Conservation (phyloP, 2,329 filamentous ascomycete genomes). For the Claviceps spartinae region DNA sequence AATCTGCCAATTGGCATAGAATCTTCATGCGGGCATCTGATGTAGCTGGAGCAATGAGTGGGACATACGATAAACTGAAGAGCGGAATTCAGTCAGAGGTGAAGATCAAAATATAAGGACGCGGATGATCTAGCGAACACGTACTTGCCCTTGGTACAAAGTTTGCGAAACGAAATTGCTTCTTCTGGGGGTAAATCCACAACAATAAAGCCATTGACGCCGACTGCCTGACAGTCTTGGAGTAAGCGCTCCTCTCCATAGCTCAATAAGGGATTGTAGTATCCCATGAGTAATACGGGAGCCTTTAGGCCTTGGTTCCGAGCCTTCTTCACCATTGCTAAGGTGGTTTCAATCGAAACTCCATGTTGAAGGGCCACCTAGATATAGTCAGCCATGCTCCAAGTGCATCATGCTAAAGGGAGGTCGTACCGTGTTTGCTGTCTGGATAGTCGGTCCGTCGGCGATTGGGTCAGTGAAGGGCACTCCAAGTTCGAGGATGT, state of each 20-base stretch:
- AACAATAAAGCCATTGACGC: conserved; percentile 92
- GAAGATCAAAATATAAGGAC: background rate
- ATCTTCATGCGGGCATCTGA: conserved; percentile 89
- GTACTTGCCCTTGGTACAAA: conserved; percentile 64
- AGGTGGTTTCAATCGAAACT: conserved; percentile 64
- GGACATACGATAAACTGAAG: conserved; percentile 74
- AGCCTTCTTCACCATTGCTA: conserved; percentile 74
- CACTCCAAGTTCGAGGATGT: conserved; percentile 89
- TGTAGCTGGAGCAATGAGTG: conserved; percentile 88
- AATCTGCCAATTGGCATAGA: conserved; percentile 91
- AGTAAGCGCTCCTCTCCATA: conserved; percentile 90
- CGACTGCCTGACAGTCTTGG: conserved; percentile 67
- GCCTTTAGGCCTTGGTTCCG: conserved; percentile 62
- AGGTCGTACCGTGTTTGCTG: conserved; percentile 62
- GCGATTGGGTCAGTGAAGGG: conserved; percentile 98
- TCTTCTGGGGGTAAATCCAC: conserved; percentile 94
- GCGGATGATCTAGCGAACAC: conserved; percentile 14
- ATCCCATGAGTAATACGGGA: conserved; percentile 91
- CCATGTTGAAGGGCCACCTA: conserved; percentile 70
- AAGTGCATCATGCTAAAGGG: conserved; percentile 4
- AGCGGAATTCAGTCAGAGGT: background rate
- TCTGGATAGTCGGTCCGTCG: conserved; percentile 94
- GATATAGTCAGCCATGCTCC: conserved; percentile 1
- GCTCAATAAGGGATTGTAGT: conserved; percentile 91
- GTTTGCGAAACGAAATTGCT: conserved; percentile 78